Evolutionary conservation across 2,329 filamentous ascomycete species (phyloP).

Genomic region (Talaromyces islandicus): DNA sequence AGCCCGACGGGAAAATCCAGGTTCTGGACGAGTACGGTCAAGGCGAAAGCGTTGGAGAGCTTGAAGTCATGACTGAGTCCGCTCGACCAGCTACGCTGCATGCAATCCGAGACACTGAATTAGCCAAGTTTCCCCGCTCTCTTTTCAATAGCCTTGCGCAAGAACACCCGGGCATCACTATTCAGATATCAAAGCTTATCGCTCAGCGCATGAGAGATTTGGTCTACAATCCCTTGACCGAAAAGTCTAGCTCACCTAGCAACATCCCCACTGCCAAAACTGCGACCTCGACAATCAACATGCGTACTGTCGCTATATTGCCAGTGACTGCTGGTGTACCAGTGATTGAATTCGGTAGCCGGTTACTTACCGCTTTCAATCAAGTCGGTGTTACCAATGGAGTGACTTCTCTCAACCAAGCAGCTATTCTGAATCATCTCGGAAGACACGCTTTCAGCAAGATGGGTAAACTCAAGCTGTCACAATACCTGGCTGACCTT

Average conservation of each 20-base stretch:
- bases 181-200: slow-evolving; percentile 98
- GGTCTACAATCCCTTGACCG: slow-evolving; percentile 71
- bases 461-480: slow-evolving; percentile 93
- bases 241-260: slow-evolving; percentile 58
- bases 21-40: slow-evolving; percentile 92
- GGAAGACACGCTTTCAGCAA: slow-evolving; percentile 94
- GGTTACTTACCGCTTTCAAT: slow-evolving; percentile 76
- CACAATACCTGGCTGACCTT: slow-evolving; percentile 91
- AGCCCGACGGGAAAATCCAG: slow-evolving; percentile 71
- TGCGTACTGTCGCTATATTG: slow-evolving; percentile 86
- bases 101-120: slow-evolving; percentile 91
- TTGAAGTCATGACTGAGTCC: slow-evolving; percentile 95
- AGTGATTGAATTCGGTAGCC: slow-evolving; percentile 89
- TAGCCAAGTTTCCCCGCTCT: slow-evolving; percentile 92
- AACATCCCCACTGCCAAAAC: slow-evolving; percentile 46
- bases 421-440: slow-evolving; percentile 87
- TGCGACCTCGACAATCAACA: slow-evolving; percentile 78
- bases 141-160: slow-evolving; percentile 96
- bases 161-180: slow-evolving; percentile 95
- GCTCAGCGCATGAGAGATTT: slow-evolving; percentile 82
- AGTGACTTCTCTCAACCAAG: slow-evolving; percentile 86
- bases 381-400: slow-evolving; percentile 88
- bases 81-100: slow-evolving; percentile 85
- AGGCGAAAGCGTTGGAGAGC: slow-evolving; percentile 93
- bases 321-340: slow-evolving; percentile 88